Evolutionary conservation across 2,329 filamentous ascomycete species (phyloP).

Genomic region (Scedosporium aurantiacum): DNA sequence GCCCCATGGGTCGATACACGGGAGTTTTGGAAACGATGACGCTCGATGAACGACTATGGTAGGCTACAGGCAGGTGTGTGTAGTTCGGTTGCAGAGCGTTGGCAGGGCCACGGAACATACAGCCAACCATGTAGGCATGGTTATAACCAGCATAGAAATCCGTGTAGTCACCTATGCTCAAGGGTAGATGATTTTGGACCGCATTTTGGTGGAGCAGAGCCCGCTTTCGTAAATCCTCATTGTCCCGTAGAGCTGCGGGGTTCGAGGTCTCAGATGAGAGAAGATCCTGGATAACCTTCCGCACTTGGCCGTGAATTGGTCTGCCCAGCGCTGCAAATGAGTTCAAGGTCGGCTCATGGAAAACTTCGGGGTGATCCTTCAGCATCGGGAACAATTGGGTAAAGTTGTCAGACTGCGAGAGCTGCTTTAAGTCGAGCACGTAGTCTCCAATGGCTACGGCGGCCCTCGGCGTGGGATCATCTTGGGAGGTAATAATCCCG

Average conservation of each 20-base stretch:
- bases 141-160: conserved; percentile 69
- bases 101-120: conserved; percentile 55
- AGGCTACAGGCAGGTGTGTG: conserved; percentile 61
- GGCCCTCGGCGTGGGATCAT: conserved; percentile 40
- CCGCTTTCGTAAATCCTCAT: not conserved
- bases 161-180: conserved; percentile 65
- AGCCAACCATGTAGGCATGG: conserved; percentile 54
- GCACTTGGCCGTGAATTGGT: conserved; percentile 53
- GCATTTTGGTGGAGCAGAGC: conserved; percentile 17
- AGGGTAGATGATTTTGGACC: conserved; percentile 52
- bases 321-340: conserved; percentile 58
- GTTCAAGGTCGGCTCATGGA: conserved; percentile 47
- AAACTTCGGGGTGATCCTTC: conserved; percentile 3
- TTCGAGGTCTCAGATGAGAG: conserved; percentile 36
- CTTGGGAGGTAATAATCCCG: conserved; percentile 55
- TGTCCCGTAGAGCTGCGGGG: conserved; percentile 10
- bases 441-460: conserved; percentile 60
- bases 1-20: conserved; percentile 55
- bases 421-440: conserved; percentile 45
- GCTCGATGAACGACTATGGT: conserved; percentile 61
- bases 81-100: conserved; percentile 67
- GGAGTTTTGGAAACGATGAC: conserved; percentile 60
- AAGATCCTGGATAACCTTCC: conserved; percentile 51
- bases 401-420: conserved; percentile 9
- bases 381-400: conserved; percentile 6